A percentile compares a stretch with the other conserved stretches of the same genome.
These are phyloP conservation scores for Corylus avellana DNA, from an alignment of 306 rosid genomes.

Conservation along the genomic window DNA sequence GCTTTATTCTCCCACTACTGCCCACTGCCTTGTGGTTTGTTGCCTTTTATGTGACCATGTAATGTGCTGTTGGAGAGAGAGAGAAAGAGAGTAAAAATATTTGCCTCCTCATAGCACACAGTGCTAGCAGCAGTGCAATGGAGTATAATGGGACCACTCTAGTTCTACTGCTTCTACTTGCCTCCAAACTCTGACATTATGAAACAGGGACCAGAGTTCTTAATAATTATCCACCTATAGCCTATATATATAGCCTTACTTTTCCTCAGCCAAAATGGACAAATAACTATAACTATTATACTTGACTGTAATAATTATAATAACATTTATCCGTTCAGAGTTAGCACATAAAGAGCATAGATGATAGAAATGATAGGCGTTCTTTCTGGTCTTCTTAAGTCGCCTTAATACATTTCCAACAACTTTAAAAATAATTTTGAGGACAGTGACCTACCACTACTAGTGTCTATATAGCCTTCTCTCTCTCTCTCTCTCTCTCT, in stretches of 20 bases:
- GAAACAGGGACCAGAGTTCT: conserved; percentile 26
- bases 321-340: too few relatives aligned
- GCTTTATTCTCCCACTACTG: conserved; percentile 12
- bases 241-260: conserved; percentile 21
- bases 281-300: too few relatives aligned
- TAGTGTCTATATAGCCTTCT: conserved; percentile 18
- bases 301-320: too few relatives aligned
- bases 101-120: conserved; percentile 18
- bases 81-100: conserved; percentile 14
- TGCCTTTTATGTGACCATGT: conserved; percentile 27
- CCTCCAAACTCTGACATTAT: conserved; percentile 26
- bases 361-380: too few relatives aligned
- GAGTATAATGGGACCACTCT: conserved; percentile 53
- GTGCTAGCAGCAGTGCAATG: neutral
- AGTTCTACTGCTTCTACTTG: conserved; percentile 19
- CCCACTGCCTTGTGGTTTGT: conserved; percentile 17
- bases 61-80: conserved; percentile 11
- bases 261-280: too few relatives aligned
- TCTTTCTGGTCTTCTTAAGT: too few relatives aligned
- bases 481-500: conserved; percentile 13
- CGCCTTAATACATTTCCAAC: too few relatives aligned
- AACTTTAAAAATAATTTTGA: too few relatives aligned
- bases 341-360: too few relatives aligned
- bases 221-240: conserved; percentile 22
- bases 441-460: too few relatives aligned